phyloP scores from a whole-genome alignment of 352 stramenopile genomes.

The Pythium scleroteichum region DNA sequence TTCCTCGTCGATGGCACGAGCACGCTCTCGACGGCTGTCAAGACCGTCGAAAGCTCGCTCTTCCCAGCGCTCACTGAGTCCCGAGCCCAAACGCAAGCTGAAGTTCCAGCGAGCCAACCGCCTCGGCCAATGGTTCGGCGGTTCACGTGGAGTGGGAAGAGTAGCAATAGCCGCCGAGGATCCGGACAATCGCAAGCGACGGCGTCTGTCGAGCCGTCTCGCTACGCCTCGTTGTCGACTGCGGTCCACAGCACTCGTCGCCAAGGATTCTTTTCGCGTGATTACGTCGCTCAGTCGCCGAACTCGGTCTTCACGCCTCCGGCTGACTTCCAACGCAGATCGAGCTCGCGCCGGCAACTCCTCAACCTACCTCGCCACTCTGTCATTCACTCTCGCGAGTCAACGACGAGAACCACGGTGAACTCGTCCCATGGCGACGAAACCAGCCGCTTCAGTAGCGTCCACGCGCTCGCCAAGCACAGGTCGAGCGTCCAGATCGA shows the following conservation, averaged over 20 bases:
- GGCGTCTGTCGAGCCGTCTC: neutral
- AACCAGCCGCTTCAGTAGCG: neutral
- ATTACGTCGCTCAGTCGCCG: slow-evolving; percentile 5
- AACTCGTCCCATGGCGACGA: neutral
- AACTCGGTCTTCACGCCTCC: slow-evolving; percentile 11
- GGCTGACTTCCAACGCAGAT: slow-evolving; percentile 3
- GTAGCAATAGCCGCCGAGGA: neutral
- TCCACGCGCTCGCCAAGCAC: neutral
- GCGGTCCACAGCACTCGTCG: neutral
- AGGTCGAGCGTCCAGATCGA: slow-evolving; percentile 13
- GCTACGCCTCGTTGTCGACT: neutral
- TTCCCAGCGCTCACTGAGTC: slow-evolving; percentile 1
- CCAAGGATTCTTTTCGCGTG: neutral
- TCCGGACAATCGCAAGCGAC: neutral
- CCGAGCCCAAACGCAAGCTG: neutral
- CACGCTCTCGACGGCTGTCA: slow-evolving; percentile 2
- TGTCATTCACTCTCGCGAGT: neutral
- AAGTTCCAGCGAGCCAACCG: neutral
- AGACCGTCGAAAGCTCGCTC: slow-evolving; percentile 16
- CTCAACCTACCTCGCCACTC: slow-evolving; percentile 7
- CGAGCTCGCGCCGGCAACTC: neutral
- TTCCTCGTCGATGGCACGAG: slow-evolving; percentile 3
- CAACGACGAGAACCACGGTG: neutral
- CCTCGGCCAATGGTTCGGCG: neutral
- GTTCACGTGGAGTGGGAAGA: neutral